Evolutionary conservation across 2,329 filamentous ascomycete species (phyloP).

Genomic region (Ascochyta koolunga): DNA sequence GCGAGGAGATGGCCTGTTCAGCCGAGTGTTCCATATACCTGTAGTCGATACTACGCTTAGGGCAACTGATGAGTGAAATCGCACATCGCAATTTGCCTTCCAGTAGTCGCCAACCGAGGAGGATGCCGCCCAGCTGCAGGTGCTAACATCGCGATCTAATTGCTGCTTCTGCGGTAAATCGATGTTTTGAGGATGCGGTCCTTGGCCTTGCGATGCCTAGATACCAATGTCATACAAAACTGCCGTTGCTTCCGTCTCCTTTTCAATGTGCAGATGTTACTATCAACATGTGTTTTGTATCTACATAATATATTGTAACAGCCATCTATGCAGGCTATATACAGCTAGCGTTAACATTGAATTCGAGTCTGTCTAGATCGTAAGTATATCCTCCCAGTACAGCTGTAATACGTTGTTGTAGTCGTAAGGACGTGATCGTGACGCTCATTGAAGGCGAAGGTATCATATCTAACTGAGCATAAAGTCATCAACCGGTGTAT

Average conservation of each 20-base stretch:
- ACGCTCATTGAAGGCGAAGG: constrained; percentile 38
- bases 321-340: constrained; percentile 5
- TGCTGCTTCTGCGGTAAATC: background rate
- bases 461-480: constrained; percentile 29
- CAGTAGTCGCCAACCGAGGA: constrained; percentile 10
- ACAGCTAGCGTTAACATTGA: constrained; percentile 26
- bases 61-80: constrained; percentile 15
- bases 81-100: constrained; percentile 25
- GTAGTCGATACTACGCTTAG: background rate
- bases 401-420: constrained; percentile 17
- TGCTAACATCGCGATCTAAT: constrained; percentile 6
- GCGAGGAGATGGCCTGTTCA: background rate
- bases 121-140: constrained; percentile 18
- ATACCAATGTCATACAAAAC: background rate
- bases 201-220: constrained; percentile 9
- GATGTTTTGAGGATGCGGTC: background rate
- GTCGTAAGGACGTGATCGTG: constrained; percentile 31
- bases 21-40: background rate
- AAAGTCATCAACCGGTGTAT: constrained; percentile 21
- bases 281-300: background rate
- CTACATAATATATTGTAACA: constrained; percentile 13
- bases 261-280: background rate
- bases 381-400: constrained; percentile 6
- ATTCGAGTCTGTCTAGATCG: constrained; percentile 10
- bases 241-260: constrained; percentile 2